Evolutionary conservation across 2,329 filamentous ascomycete genomes (phyloP).

Genomic region (Exserohilum turcica): DNA sequence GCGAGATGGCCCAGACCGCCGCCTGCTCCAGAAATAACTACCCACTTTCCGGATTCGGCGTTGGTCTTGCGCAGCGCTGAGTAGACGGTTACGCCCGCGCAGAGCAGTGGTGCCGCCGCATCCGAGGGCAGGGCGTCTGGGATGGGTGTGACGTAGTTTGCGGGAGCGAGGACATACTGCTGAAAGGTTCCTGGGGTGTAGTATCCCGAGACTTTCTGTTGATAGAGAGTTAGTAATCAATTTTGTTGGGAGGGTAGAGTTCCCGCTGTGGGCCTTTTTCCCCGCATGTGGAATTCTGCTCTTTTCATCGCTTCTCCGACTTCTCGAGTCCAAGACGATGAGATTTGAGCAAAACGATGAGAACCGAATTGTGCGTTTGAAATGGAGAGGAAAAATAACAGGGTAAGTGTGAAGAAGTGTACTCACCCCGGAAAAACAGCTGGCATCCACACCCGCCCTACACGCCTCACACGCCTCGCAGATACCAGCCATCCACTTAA

Average conservation of each 20-base stretch:
- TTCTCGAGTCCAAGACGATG: too few species aligned
- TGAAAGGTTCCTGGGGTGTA: constrained; percentile 75
- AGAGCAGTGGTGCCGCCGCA: constrained; percentile 68
- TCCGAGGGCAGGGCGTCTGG: constrained; percentile 65
- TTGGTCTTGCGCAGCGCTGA: constrained; percentile 65
- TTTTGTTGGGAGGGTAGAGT: too few species aligned
- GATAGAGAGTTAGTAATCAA: background rate
- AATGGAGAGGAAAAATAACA: too few species aligned
- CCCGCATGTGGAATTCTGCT: background rate
- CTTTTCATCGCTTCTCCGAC: background rate
- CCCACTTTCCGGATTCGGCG: constrained; percentile 64
- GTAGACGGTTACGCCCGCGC: constrained; percentile 72
- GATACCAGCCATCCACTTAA: constrained; percentile 68
- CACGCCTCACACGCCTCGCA: constrained; percentile 53
- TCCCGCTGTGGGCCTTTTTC: too few species aligned
- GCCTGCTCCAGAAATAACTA: constrained; percentile 62
- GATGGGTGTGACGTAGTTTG: constrained; percentile 72
- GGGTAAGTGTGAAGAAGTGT: too few species aligned
- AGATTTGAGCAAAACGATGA: background rate
- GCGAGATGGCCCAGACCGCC: constrained; percentile 69
- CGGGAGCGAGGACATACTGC: constrained; percentile 68
- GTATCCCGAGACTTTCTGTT: constrained; percentile 64
- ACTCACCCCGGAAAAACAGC: constrained; percentile 41
- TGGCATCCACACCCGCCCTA: constrained; percentile 52
- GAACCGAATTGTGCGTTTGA: too few species aligned